phyloP scores from a whole-genome alignment of 352 stramenopile species.

The Globisporangium viniferum region DNA sequence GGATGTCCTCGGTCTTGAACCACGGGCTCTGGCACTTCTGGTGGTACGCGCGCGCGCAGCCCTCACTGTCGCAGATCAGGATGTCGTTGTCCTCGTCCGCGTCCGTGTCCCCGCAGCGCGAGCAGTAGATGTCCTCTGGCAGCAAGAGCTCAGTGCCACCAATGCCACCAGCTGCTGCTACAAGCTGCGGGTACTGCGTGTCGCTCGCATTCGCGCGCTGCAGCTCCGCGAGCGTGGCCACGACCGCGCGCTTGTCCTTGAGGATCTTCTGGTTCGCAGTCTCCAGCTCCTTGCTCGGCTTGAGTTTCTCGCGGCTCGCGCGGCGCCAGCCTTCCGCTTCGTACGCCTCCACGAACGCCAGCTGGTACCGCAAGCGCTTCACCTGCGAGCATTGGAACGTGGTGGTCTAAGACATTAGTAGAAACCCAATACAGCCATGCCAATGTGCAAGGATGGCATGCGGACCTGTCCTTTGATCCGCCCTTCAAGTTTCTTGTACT shows the following conservation, averaged over 20 bases:
- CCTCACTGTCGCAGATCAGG: conserved; percentile 71
- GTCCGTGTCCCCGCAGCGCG: conserved; percentile 60
- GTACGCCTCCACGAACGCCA: conserved; percentile 84
- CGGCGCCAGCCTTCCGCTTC: conserved; percentile 79
- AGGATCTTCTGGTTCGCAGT: conserved; percentile 47
- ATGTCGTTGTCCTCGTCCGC: conserved; percentile 79
- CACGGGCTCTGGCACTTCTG: conserved; percentile 68
- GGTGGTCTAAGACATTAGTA: not conserved
- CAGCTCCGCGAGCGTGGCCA: conserved; percentile 43
- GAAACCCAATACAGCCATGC: not conserved
- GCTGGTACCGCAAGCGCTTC: conserved; percentile 50
- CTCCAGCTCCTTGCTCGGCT: conserved; percentile 71
- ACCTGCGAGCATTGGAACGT: conserved; percentile 23
- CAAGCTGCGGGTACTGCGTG: conserved; percentile 45
- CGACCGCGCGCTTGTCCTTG: conserved; percentile 47
- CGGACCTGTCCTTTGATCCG: conserved; percentile 9
- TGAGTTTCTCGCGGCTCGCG: conserved; percentile 75
- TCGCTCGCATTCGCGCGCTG: conserved; percentile 38
- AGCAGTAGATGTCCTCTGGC: conserved; percentile 70
- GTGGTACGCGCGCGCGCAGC: conserved; percentile 79
- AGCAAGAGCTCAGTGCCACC: conserved; percentile 7
- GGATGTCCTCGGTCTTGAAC: conserved; percentile 60
- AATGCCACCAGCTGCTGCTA: conserved; percentile 24
- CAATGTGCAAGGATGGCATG: not conserved
- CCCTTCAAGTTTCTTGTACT: conserved; percentile 17